Base-by-base conservation (phyloP, 768 basidiomycete genomes). In the Chlorophyllum brunneum region DNA sequence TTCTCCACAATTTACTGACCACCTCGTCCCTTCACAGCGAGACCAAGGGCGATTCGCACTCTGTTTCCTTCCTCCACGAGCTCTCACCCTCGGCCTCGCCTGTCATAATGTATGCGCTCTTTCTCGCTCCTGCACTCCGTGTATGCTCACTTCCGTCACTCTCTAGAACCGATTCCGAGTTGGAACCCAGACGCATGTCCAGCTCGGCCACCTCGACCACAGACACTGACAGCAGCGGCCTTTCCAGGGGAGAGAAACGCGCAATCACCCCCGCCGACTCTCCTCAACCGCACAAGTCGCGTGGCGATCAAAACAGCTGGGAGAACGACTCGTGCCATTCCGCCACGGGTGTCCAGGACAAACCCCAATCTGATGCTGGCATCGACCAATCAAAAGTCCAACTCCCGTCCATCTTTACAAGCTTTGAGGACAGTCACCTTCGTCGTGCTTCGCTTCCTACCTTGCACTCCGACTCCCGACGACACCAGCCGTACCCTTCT, bases 101-200 rank as follows among this genome's bases (percentile, higher is more conserved):
- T 57, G 68, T 72, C 26, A 62, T 77, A 55, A 68, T 81, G 79
- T 51, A 42, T 77, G 57, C 58, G 72, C 56, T 23, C 30, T 44
- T 36, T 48, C 47, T 16, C n/a, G 34, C 50, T 50, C 27, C 49
- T 45, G 57, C 59, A 39, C 36, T 5, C 18, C 30, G 20, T 43
- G 18, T 11, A n/a, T 23, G 33, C 37, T 56, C 34, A 15, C 58
- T 60, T 49, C 48, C 58, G 56, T 48, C 36, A 45, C 54, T 48
- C 31, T n/a, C 42, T 56, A 76, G 73, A 61, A 61, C 71, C 54
- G 71, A 77, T 40, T 59, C 74, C 56, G 81, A 78, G 66, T 61
- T 80, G 57, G 81, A 74, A 56, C 64, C 66, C 31, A 78, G 87
- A 63, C 85, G 87, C 63, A 89, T 91, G 88, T 89, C 88, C 67